Percentiles rank a stretch among this genome's conserved stretches.
Conservation (phyloP, 768 basidiomycete genomes). For the Tephrocybe sp. region DNA sequence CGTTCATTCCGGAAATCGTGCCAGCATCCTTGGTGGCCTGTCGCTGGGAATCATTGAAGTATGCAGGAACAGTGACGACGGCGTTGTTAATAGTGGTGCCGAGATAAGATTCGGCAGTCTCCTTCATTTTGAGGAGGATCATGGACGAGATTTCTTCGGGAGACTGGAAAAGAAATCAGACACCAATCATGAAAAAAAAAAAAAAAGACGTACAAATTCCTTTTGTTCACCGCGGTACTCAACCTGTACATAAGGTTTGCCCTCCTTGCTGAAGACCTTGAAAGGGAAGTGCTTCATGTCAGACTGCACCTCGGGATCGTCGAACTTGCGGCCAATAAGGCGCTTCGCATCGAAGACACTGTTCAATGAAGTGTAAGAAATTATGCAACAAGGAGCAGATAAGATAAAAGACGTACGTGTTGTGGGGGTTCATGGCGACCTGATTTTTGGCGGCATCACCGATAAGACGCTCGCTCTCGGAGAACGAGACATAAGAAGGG, state of each 20-base stretch:
- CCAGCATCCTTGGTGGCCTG: conserved; percentile 99
- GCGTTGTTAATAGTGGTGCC: conserved; percentile 83
- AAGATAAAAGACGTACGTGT: conserved; percentile 52
- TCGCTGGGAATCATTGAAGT: conserved; percentile 99
- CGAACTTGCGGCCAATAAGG: conserved; percentile 91
- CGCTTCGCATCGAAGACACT: conserved; percentile 99
- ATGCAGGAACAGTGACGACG: conserved; percentile 94
- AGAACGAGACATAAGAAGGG: conserved; percentile 94
- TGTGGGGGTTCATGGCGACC: conserved; percentile 96
- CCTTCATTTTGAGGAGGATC: conserved; percentile 98
- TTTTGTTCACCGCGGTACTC: conserved; percentile 93
- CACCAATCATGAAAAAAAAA: conserved; percentile 11
- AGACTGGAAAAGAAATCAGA: conserved; percentile 49
- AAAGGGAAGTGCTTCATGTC: conserved; percentile 94
- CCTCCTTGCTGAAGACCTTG: conserved; percentile 79
- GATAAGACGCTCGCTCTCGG: conserved; percentile 93
- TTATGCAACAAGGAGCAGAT: not conserved
- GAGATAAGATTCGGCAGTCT: conserved; percentile 95
- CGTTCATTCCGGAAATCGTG: conserved; percentile 88
- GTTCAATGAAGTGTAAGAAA: conserved; percentile 13
- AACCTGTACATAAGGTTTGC: conserved; percentile 87
- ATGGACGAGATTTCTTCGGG: conserved; percentile 98
- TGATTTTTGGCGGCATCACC: conserved; percentile 99
- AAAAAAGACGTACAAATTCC: conserved; percentile 68
- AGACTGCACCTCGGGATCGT: conserved; percentile 79